A percentile compares a stretch with the other conserved stretches of the same genome.
phyloP scores from a whole-genome alignment of 495 filamentous ascomycete species.

The Aspergillus avenaceus region DNA sequence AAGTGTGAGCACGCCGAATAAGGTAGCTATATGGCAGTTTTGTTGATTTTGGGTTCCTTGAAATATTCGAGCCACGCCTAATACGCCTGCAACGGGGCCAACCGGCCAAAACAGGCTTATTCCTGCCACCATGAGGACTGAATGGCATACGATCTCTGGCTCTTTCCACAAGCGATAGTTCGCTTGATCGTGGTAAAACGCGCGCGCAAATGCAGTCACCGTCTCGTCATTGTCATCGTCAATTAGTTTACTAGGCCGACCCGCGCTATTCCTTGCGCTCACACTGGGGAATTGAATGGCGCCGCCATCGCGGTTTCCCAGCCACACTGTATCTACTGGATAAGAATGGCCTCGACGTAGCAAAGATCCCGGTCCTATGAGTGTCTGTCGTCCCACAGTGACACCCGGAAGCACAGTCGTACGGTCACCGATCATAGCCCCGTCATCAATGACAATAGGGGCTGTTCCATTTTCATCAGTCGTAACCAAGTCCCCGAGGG shows the following conservation, averaged over 20 bases:
- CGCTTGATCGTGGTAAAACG: constrained; percentile 37
- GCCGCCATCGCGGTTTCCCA: constrained; percentile 41
- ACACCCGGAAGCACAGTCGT: constrained; percentile 37
- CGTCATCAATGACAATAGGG: constrained; percentile 30
- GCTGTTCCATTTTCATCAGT: constrained; percentile 39
- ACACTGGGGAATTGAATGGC: constrained; percentile 31
- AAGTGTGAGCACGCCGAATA: constrained; percentile 24
- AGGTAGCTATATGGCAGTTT: too few species aligned
- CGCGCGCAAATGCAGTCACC: constrained; percentile 44
- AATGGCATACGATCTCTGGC: constrained; percentile 37
- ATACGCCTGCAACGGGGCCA: too few species aligned
- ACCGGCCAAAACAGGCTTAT: constrained; percentile 39
- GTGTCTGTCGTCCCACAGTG: constrained; percentile 28
- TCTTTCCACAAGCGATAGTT: constrained; percentile 36
- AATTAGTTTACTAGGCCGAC: too few species aligned
- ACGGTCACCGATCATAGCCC: constrained; percentile 44
- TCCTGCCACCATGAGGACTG: constrained; percentile 25
- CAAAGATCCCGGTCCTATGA: constrained; percentile 43
- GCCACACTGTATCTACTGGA: constrained; percentile 33
- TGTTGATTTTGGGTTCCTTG: too few species aligned
- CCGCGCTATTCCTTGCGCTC: too few species aligned
- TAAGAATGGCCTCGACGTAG: constrained; percentile 34
- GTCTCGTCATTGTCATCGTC: too few species aligned
- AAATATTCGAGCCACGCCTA: too few species aligned
- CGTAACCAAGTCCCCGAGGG: constrained; percentile 39